Base-by-base conservation (phyloP, 2,329 filamentous ascomycete species). In the Beauveria caledonica region DNA sequence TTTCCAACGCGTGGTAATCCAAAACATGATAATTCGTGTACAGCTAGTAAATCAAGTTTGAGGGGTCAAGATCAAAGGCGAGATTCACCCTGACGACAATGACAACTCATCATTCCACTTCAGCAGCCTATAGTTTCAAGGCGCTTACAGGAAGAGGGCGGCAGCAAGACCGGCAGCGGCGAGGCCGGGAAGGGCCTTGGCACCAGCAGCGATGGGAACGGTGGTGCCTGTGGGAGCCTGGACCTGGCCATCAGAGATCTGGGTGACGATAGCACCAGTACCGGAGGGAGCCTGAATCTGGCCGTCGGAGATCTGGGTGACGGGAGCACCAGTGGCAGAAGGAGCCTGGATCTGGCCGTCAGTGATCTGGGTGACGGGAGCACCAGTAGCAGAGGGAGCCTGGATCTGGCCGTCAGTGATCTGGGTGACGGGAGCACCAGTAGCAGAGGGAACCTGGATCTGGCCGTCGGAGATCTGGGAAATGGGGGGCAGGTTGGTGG, bases 201-300 rank as follows among this genome's bases (percentile, higher is more conserved):
- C 50, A 45, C 40, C 58, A 13, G 44, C 59, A 11, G 63, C 63
- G 7, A 56, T 33, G 53, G 33, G 27, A 45, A 54, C 29, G 5
- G 33, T 55, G 15, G 62, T 40, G 39, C 55, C 25, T 15, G 73
- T 64, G 1, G 39, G 67, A 25, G 67, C 69, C 58, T 71, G 67
- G 29, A 72, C 63, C 61, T 70, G 67, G 6, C 71, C 71, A 55
- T 73, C 70, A 1, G 65, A 59, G 11, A 72, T 69, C 61, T 74
- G 71, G 49, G 64, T 68, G 15, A 70, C 64, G 3, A 74, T 70
- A 74, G 76, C 53, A 15, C 45, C 60, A 46, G 53, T 56, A 33
- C 60, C 59, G 25, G 54, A 44, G 42, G 63, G 57, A 36, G 57
- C 63, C 53, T 65, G 62, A 33, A 63, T 42, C 58, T 63, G 63